Evolutionary conservation across 2,329 filamentous ascomycete species (phyloP), one percentile per base, ranked within the genome.

Genomic region (Fusarium devonianum): DNA sequence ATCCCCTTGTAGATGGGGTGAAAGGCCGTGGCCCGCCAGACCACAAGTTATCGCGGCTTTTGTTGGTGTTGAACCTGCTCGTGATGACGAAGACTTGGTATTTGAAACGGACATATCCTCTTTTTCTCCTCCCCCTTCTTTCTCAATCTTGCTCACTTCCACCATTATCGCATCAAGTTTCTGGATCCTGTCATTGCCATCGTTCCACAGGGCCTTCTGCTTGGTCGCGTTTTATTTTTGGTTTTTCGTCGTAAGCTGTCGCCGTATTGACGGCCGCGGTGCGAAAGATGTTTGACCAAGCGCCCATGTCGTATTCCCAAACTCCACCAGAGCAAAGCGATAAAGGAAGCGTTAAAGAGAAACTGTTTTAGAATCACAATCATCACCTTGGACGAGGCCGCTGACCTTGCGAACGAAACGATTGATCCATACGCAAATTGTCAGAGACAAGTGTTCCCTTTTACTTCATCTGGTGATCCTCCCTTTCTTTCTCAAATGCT

Each of bases 211-310:
- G 54, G 54, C 30, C 54, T 25, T 44, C 12, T 36, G 25, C 28
- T 13, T 25, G 54, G 54, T 55, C 54, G 32, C 49, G 14, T 22
- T 25, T 19, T 32, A 13, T 16, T 25, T n/a, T 34, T 14, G 35
- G 36, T 26, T n/a, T n/a, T n/a, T n/a, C n/a, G n/a, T n/a, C n/a
- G n/a, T n/a, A n/a, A 41, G 29, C 26, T 25, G 38, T 54, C 42
- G 14, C 38, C 48, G 54, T 54, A 58, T 58, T 58, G 23, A 58
- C 9, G 49, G 16, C 28, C 36, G n/a, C n/a, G n/a, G n/a, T n/a
- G n/a, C n/a, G n/a, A n/a, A n/a, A n/a, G n/a, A 55, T 33, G 54
- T 58, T 58, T 58, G 39, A 58, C 50, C 34, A 58, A 58, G 54
- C 54, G 54, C 54, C 54, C 35, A 9, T 21, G 4, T 6, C 17